Conservation (phyloP, 305 asterid genomes). For the Ilex paraguariensis region DNA sequence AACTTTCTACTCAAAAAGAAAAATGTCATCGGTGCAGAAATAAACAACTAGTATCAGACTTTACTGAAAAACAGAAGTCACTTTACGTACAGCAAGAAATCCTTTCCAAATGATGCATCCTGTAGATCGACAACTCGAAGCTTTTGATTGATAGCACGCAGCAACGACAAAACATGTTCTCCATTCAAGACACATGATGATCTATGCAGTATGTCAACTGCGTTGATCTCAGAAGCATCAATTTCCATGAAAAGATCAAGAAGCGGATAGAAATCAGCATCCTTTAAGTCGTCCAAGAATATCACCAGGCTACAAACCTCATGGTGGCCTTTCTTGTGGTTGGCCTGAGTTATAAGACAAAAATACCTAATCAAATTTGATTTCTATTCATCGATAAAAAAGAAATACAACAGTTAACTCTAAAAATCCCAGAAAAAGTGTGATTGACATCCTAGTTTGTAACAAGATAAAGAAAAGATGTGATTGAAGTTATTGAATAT, state of each 20-base stretch:
- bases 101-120: conserved; percentile 75
- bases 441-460: neutral
- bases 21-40: neutral
- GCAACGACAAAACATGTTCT: conserved; percentile 51
- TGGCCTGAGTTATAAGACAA: conserved; percentile 52
- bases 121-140: conserved; percentile 82
- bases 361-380: conserved; percentile 5
- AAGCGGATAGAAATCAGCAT: conserved; percentile 68
- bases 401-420: neutral
- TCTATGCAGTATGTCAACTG: conserved; percentile 72
- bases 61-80: conserved; percentile 1
- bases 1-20: too few species aligned
- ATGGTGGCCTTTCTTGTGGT: conserved; percentile 53
- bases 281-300: conserved; percentile 63
- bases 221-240: conserved; percentile 78
- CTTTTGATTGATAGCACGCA: conserved; percentile 65
- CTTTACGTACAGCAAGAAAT: conserved; percentile 65
- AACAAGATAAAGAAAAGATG: neutral
- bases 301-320: conserved; percentile 47
- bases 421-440: neutral
- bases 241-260: conserved; percentile 50
- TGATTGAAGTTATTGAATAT: neutral
- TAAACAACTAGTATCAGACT: neutral
- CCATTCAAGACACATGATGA: conserved; percentile 60
- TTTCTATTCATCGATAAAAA: conserved; percentile 7